phyloP scores from a whole-genome alignment of 2,329 filamentous ascomycete species.

The Colletotrichum somersetense region DNA sequence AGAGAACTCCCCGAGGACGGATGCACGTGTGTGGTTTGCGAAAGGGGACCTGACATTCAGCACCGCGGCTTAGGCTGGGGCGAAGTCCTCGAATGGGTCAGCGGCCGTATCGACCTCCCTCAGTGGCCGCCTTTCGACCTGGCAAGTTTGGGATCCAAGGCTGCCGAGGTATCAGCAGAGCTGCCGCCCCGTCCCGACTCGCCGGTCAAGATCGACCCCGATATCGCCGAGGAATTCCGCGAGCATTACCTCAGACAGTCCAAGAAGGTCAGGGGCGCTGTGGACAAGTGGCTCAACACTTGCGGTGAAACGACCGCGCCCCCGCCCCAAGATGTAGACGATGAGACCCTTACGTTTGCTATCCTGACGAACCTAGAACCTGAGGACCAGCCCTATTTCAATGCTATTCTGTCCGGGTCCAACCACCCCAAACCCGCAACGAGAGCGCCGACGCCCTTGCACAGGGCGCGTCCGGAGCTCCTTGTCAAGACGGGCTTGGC shows the following conservation, averaged over 20 bases:
- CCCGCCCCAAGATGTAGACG: conserved; percentile 89
- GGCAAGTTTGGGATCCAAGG: conserved; percentile 70
- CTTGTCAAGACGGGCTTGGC: conserved; percentile 81
- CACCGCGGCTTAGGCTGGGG: conserved; percentile 90
- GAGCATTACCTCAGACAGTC: conserved; percentile 94
- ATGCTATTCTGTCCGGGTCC: conserved; percentile 77
- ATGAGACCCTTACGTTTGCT: conserved; percentile 93
- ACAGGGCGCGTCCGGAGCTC: conserved; percentile 77
- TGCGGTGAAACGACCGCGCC: conserved; percentile 81
- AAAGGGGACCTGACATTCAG: conserved; percentile 66
- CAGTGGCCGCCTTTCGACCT: conserved; percentile 90
- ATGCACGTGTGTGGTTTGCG: conserved; percentile 90
- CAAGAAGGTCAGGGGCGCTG: conserved; percentile 90
- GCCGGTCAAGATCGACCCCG: conserved; percentile 85
- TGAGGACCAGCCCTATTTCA: conserved; percentile 84
- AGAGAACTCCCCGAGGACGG: conserved; percentile 88
- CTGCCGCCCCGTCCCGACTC: conserved; percentile 68
- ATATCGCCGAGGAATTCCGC: conserved; percentile 92
- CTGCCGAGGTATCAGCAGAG: conserved; percentile 72
- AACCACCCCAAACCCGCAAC: conserved; percentile 67
- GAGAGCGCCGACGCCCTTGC: conserved; percentile 77
- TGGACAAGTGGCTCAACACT: conserved; percentile 89
- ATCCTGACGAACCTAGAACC: conserved; percentile 88
- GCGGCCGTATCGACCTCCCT: conserved; percentile 87
- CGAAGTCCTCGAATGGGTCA: conserved; percentile 93